Evolutionary conservation across 1,139 yeast genomes (phyloP).

Genomic region (Pneumocystis murina): DNA sequence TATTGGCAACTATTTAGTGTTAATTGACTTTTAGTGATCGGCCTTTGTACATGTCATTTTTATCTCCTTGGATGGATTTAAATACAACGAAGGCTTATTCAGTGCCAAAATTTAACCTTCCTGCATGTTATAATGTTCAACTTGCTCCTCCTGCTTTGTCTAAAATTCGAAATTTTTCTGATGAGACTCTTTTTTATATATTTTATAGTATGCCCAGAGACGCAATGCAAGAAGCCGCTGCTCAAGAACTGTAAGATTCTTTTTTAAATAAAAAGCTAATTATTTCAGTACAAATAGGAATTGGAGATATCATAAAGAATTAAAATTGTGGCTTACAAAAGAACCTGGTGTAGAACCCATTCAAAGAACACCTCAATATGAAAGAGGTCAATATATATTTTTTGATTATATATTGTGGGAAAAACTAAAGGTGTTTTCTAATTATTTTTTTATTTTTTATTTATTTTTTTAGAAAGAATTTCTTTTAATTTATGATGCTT

Average conservation of each 20-base stretch:
- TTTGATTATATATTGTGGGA: constrained; percentile 97
- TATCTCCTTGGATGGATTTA: constrained; percentile 1
- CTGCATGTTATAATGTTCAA: constrained; percentile 39
- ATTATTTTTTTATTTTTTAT: background rate
- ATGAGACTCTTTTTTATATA: constrained; percentile 83
- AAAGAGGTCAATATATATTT: constrained; percentile 87
- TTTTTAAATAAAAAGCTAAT: background rate
- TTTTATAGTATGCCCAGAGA: constrained; percentile 92
- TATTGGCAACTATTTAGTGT: background rate
- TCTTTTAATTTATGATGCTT: constrained; percentile 12
- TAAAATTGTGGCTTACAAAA: constrained; percentile 92
- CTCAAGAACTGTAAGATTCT: constrained; percentile 53
- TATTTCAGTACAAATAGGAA: constrained; percentile 42
- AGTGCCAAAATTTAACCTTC: constrained; percentile 59
- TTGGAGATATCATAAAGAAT: constrained; percentile 94
- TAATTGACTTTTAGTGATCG: background rate
- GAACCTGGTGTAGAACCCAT: constrained; percentile 84
- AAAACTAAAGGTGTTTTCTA: constrained; percentile 41
- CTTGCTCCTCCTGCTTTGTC: constrained; percentile 47
- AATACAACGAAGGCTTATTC: background rate
- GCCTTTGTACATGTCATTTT: background rate
- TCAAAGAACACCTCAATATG: constrained; percentile 70
- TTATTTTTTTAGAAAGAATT: constrained; percentile 8
- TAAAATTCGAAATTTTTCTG: constrained; percentile 63
- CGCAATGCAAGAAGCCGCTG: constrained; percentile 83